Percentiles rank a stretch among this genome's conserved stretches.
These are phyloP conservation scores for Thelephora aurantiotincta DNA, from an alignment of 768 basidiomycete genomes.

Conservation along the genomic window DNA sequence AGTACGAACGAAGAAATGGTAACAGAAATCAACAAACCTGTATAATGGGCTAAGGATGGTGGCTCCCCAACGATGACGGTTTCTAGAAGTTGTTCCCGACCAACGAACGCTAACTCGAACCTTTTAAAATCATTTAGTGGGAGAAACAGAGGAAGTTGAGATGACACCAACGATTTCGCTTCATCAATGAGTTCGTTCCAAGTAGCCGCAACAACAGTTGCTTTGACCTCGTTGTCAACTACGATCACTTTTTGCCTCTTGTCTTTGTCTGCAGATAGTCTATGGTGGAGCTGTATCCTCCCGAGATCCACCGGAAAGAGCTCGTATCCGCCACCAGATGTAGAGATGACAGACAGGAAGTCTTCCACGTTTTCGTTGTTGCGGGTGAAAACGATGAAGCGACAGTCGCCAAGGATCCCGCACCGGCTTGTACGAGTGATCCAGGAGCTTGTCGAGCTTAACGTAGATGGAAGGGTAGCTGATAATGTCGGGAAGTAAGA, in stretches of 20 bases:
- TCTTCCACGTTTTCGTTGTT: conserved; percentile 33
- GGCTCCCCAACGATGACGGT: conserved; percentile 27
- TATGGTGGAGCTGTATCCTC: conserved; percentile 32
- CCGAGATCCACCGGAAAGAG: conserved; percentile 40
- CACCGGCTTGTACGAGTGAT: conserved; percentile 48
- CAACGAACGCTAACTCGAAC: conserved; percentile 27
- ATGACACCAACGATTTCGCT: conserved; percentile 29
- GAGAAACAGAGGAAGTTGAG: neutral
- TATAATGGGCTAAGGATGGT: too few species aligned
- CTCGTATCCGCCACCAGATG: conserved; percentile 50
- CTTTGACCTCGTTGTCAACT: conserved; percentile 28
- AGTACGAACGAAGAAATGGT: too few species aligned
- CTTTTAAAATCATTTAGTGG: conserved; percentile 12
- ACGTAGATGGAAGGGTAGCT: conserved; percentile 27
- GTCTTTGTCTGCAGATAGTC: conserved; percentile 33
- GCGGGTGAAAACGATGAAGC: conserved; percentile 53
- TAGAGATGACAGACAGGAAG: conserved; percentile 36
- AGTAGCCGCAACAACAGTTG: conserved; percentile 35
- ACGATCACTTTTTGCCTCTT: conserved; percentile 36
- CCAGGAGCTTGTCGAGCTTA: conserved; percentile 46
- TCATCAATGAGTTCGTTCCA: conserved; percentile 42
- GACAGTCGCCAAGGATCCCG: conserved; percentile 33
- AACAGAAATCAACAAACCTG: too few species aligned
- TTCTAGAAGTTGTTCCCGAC: conserved; percentile 34
- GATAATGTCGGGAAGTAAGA: conserved; percentile 50